Conservation (phyloP, 495 filamentous ascomycete species). For the Penicillium robsamsonii region DNA sequence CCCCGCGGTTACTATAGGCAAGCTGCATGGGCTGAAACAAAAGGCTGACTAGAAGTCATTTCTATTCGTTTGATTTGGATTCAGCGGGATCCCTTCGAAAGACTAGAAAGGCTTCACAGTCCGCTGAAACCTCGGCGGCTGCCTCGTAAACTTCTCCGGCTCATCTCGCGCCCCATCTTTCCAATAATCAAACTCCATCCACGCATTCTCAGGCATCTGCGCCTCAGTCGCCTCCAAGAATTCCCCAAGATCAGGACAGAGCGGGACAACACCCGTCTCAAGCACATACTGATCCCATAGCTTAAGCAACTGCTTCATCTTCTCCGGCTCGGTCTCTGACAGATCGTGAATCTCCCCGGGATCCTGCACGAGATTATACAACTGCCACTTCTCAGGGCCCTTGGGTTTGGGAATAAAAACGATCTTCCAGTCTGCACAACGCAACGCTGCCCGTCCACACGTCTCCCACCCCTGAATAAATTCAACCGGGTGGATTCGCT, state of each 20-base stretch:
- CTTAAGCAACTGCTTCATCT: slow-evolving; percentile 47
- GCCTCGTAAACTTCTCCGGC: slow-evolving; percentile 53
- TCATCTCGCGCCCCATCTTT: slow-evolving; percentile 58
- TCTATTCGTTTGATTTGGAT: neutral
- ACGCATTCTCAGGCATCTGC: slow-evolving; percentile 65
- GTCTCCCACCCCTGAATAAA: slow-evolving; percentile 51
- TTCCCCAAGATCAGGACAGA: slow-evolving; percentile 41
- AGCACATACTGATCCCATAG: slow-evolving; percentile 60
- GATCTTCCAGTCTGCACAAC: slow-evolving; percentile 50
- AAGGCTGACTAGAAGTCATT: neutral
- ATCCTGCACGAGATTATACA: slow-evolving; percentile 45
- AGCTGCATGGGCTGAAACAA: slow-evolving; percentile 1
- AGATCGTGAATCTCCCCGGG: slow-evolving; percentile 57
- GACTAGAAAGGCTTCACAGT: slow-evolving; percentile 43
- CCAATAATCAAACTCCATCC: slow-evolving; percentile 72
- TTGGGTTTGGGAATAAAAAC: slow-evolving; percentile 50
- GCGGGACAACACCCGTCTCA: slow-evolving; percentile 56
- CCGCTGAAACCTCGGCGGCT: slow-evolving; percentile 51
- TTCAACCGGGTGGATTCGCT: slow-evolving; percentile 47
- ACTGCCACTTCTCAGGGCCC: slow-evolving; percentile 48
- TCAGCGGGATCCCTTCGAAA: too few relatives aligned
- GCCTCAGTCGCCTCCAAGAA: slow-evolving; percentile 59
- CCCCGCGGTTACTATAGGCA: slow-evolving; percentile 1
- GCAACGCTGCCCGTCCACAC: slow-evolving; percentile 44
- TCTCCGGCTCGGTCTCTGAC: slow-evolving; percentile 57